Evolutionary conservation across 345 rosid genomes (phyloP), one percentile per base, ranked within the genome.

Genomic region (Cardamine occulta): DNA sequence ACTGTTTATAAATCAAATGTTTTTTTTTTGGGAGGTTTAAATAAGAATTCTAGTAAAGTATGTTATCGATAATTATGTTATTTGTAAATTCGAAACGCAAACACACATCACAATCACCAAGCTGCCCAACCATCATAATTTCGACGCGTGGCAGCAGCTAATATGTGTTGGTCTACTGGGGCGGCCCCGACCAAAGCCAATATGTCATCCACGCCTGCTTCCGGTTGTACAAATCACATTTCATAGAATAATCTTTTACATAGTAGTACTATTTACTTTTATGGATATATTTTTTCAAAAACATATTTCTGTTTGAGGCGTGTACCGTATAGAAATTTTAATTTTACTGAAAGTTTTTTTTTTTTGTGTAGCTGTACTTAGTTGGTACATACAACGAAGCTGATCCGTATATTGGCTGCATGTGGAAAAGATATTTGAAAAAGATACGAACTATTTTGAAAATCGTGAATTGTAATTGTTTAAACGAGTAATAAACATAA

Each of bases 301-400:
- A 12, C 12, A 6, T 4, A 12, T 52, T 31, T 53, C n/a, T 29
- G 10, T 21, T 14, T 23, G 35, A 23, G 35, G 63, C 62, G 11
- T 68, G 26, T 7, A 26, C 37, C 32, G 23, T 51, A 34, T 13
- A 9, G 2, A 24, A 9, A 37, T 37, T 37, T 37, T 10, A 7
- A 29, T 42, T 37, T 29, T 13, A 70, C 3, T 44, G 12, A 18
- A 12, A 12, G 24, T 2, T 63, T 4, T 2, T 63, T 4, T 74
- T 3, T 37, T 37, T 2, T 34, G 40, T 56, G 19, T 74, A 65
- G 72, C 78, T 74, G 78, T 74, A 65, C 49, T 56, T 26, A 8
- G 55, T 34, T 65, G 65, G 65, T 64, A 55, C 48, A 65, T 54
- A 34, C 72, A 48, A 32, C 48, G 18, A 47, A 3, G 37, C 72